phyloP scores from a whole-genome alignment of 805 yeast genomes.

The Barnettozyma vustinii region DNA sequence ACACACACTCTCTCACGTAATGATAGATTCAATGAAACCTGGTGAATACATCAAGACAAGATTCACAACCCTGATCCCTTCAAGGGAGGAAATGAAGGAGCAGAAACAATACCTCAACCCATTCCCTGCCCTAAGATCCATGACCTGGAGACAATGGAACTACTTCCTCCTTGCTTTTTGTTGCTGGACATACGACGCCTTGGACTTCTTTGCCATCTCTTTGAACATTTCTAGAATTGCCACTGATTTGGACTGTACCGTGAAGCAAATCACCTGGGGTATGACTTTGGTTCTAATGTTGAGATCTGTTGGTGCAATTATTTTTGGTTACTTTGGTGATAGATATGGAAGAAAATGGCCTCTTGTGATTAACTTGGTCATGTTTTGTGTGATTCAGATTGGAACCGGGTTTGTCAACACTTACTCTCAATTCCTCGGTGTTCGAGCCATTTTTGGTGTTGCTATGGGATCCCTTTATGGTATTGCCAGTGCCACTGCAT shows the following conservation, averaged over 20 bases:
- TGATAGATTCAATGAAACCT: constrained; percentile 2
- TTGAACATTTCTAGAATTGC: constrained; percentile 46
- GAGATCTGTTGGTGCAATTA: constrained; percentile 57
- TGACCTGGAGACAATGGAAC: constrained; percentile 42
- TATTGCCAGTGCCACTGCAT: constrained; percentile 35
- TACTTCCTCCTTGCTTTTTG: constrained; percentile 49
- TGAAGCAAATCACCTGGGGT: constrained; percentile 48
- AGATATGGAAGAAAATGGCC: constrained; percentile 59
- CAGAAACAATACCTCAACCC: constrained; percentile 45
- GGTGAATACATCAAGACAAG: constrained; percentile 30
- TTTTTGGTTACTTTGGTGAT: constrained; percentile 55
- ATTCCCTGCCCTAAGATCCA: constrained; percentile 31
- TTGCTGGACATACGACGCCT: constrained; percentile 63
- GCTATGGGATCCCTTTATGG: constrained; percentile 47
- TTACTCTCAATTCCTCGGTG: constrained; percentile 52
- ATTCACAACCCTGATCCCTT: constrained; percentile 44
- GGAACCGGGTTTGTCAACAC: constrained; percentile 59
- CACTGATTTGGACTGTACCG: constrained; percentile 36
- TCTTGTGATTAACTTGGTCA: constrained; percentile 36
- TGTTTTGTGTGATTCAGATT: constrained; percentile 48
- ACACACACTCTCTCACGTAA: not conserved
- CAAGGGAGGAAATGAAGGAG: constrained; percentile 31
- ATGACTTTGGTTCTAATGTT: constrained; percentile 63
- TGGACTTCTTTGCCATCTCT: constrained; percentile 55
- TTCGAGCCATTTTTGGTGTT: constrained; percentile 57